These are phyloP conservation scores for Cantharellus anzutake DNA, from an alignment of 768 basidiomycete genomes.

Conservation along the genomic window DNA sequence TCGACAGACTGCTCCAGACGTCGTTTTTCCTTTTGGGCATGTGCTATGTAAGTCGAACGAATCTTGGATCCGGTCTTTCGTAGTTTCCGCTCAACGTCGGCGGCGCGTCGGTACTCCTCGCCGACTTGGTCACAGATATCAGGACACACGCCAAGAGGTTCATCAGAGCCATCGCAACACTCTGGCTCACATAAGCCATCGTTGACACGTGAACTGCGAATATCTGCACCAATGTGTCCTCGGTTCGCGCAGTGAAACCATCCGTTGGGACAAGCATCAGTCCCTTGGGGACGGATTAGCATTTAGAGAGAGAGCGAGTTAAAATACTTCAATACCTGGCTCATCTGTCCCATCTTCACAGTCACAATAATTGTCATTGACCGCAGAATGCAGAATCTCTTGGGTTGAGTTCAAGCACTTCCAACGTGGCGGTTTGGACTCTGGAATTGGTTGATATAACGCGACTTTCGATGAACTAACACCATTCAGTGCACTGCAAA, in stretches of 20 bases:
- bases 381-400: slow-evolving; percentile 55
- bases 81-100: slow-evolving; percentile 57
- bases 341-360: slow-evolving; percentile 92
- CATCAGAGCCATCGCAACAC: slow-evolving; percentile 96
- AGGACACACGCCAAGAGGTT: slow-evolving; percentile 57
- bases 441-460: background rate
- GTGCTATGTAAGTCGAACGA: slow-evolving; percentile 68
- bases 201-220: slow-evolving; percentile 66
- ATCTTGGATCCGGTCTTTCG: slow-evolving; percentile 83
- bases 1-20: slow-evolving; percentile 49
- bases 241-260: slow-evolving; percentile 72
- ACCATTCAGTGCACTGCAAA: background rate
- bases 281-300: slow-evolving; percentile 29
- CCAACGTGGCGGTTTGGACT: slow-evolving; percentile 30
- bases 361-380: slow-evolving; percentile 93
- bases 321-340: slow-evolving; percentile 36
- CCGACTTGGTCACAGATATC: slow-evolving; percentile 66
- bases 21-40: slow-evolving; percentile 76
- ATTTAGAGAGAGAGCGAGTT: background rate
- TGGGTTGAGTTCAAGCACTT: slow-evolving; percentile 65
- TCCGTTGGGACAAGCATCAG: slow-evolving; percentile 60
- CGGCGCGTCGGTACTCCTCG: slow-evolving; percentile 41
- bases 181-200: slow-evolving; percentile 87
- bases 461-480: background rate
- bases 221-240: slow-evolving; percentile 67